Evolutionary conservation across 352 stramenopile species (phyloP).

Genomic region (Hyaloperonospora brassicae): DNA sequence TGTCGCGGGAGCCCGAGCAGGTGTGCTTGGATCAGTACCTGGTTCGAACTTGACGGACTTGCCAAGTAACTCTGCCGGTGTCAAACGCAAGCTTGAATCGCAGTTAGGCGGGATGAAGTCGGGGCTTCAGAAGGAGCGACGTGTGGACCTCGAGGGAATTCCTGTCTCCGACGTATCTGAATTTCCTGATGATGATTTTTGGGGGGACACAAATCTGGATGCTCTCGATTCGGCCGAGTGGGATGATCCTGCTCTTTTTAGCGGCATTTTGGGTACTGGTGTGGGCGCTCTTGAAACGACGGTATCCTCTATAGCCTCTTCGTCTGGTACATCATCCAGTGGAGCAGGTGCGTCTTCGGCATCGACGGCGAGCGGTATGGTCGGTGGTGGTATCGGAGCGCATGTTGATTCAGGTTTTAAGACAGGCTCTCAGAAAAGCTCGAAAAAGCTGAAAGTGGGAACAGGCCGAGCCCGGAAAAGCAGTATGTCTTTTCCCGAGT

Average conservation of each 20-base stretch:
- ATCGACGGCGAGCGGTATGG: not conserved
- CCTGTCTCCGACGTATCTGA: constrained; percentile 59
- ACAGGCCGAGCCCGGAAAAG: constrained; percentile 42
- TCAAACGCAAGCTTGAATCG: constrained; percentile 71
- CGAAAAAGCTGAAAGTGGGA: constrained; percentile 60
- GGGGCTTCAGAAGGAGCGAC: constrained; percentile 45
- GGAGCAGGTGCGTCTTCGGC: constrained; percentile 8
- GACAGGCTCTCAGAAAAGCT: constrained; percentile 15
- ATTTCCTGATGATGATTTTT: constrained; percentile 84
- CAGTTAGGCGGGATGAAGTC: constrained; percentile 26
- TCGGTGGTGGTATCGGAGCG: constrained; percentile 8
- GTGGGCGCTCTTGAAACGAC: constrained; percentile 14
- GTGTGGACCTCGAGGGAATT: constrained; percentile 70
- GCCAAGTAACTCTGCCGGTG: constrained; percentile 12
- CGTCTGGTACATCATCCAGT: constrained; percentile 17
- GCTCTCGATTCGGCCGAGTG: constrained; percentile 74
- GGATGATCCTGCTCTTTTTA: constrained; percentile 69
- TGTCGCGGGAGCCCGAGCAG: constrained; percentile 7
- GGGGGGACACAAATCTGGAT: constrained; percentile 82
- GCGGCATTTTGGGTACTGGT: constrained; percentile 42
- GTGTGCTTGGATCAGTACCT: constrained; percentile 5
- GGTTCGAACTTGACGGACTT: constrained; percentile 11
- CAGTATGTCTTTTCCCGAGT: constrained; percentile 47
- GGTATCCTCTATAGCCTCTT: constrained; percentile 20
- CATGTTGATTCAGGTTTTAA: constrained; percentile 16